phyloP scores from a whole-genome alignment of 176 grass and related monocot species.

The Phoenix roebelenii region DNA sequence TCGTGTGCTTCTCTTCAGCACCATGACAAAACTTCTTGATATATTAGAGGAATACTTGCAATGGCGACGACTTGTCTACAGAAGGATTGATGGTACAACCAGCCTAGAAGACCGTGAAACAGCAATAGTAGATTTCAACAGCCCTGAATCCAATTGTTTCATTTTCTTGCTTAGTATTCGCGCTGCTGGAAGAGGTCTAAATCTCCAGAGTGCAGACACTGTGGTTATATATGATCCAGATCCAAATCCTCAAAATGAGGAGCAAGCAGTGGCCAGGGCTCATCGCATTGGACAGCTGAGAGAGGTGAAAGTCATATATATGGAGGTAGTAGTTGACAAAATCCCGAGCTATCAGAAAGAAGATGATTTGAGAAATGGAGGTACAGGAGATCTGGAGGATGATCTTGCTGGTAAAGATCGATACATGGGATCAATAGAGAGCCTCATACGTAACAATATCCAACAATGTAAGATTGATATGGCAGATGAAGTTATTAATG shows the following conservation, averaged over 20 bases:
- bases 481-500: slow-evolving; percentile 99
- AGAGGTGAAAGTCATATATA: slow-evolving; percentile 99
- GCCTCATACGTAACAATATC: slow-evolving; percentile 95
- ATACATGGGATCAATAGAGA: slow-evolving; percentile 93
- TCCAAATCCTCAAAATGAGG: slow-evolving; percentile 96
- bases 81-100: slow-evolving; percentile 93
- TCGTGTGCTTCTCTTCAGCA: slow-evolving; percentile 94
- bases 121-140: slow-evolving; percentile 95
- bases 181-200: slow-evolving; percentile 95
- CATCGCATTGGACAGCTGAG: slow-evolving; percentile 97
- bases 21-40: slow-evolving; percentile 99
- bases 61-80: slow-evolving; percentile 77
- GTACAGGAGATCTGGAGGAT: slow-evolving; percentile 59
- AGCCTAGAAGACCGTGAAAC: slow-evolving; percentile 91
- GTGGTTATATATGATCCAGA: slow-evolving; percentile 99
- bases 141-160: slow-evolving; percentile 85
- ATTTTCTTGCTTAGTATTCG: slow-evolving; percentile 99
- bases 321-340: slow-evolving; percentile 96
- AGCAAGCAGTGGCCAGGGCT: slow-evolving; percentile 95
- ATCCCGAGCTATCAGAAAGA: slow-evolving; percentile 95
- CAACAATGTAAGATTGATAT: slow-evolving; percentile 99
- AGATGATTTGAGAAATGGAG: slow-evolving; percentile 90
- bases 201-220: slow-evolving; percentile 98
- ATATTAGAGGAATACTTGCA: slow-evolving; percentile 96
- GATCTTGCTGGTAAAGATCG: slow-evolving; percentile 95